phyloP scores from a whole-genome alignment of 2,329 filamentous ascomycete species.

The Chaetomium strumarium region DNA sequence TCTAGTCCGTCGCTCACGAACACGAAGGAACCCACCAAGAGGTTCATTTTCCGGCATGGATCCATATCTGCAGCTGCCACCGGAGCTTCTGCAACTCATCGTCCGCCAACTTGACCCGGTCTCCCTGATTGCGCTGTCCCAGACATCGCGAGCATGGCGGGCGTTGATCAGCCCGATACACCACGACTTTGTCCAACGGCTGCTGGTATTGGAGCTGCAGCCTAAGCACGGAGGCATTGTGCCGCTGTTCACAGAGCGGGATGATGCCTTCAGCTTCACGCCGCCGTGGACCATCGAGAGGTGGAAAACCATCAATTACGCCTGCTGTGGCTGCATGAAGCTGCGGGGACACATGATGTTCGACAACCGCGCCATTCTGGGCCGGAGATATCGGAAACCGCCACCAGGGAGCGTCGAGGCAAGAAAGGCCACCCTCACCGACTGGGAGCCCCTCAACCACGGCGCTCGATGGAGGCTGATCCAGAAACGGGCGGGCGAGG shows the following conservation, averaged over 20 bases:
- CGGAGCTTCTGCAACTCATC: slow-evolving; percentile 12
- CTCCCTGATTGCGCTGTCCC: slow-evolving; percentile 18
- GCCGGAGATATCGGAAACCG: slow-evolving; percentile 18
- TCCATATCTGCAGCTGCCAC: background rate
- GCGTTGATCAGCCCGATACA: slow-evolving; percentile 12
- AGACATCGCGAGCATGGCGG: slow-evolving; percentile 13
- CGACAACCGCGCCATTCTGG: slow-evolving; percentile 19
- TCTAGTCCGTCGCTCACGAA: background rate
- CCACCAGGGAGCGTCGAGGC: slow-evolving; percentile 13
- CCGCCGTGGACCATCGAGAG: slow-evolving; percentile 6
- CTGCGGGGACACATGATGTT: slow-evolving; percentile 22
- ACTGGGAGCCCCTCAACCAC: slow-evolving; percentile 18
- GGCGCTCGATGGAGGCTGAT: slow-evolving; percentile 1
- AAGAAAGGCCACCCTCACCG: slow-evolving; percentile 9
- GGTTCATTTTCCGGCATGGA: background rate
- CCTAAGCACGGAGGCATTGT: slow-evolving; percentile 20
- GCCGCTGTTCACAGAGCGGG: slow-evolving; percentile 8
- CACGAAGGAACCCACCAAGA: background rate
- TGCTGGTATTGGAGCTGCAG: slow-evolving; percentile 22
- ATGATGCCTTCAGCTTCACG: background rate
- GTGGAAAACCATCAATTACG: slow-evolving; percentile 19
- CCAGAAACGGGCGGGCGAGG: background rate
- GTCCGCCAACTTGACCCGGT: slow-evolving; percentile 18
- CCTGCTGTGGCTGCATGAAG: slow-evolving; percentile 22
- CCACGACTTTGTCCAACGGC: slow-evolving; percentile 16